Percentiles rank a stretch among this genome's conserved stretches.
Conservation (phyloP, 2,329 filamentous ascomycete genomes). For the Ceratocystis ficicola region DNA sequence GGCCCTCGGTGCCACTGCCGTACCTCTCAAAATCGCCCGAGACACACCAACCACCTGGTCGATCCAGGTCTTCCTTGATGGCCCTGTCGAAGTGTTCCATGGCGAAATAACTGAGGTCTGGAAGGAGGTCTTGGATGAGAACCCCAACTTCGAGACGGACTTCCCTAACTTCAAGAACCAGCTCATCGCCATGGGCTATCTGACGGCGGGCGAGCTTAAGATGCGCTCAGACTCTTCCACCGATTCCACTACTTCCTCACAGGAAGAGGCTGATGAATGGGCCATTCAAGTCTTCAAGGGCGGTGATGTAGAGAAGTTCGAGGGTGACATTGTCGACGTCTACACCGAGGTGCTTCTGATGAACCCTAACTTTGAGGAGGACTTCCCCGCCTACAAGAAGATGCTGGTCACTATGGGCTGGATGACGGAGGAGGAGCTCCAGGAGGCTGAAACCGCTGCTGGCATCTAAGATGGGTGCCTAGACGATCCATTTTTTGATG, state of each 20-base stretch:
- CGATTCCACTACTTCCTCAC: neutral
- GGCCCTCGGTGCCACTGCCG: constrained; percentile 20
- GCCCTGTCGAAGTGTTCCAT: constrained; percentile 10
- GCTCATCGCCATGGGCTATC: constrained; percentile 16
- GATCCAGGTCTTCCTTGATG: constrained; percentile 14
- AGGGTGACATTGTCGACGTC: constrained; percentile 12
- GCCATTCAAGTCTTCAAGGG: constrained; percentile 11
- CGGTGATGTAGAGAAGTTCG: neutral
- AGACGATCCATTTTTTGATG: neutral
- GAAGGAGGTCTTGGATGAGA: constrained; percentile 12
- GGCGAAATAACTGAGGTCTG: constrained; percentile 15
- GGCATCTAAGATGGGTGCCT: neutral
- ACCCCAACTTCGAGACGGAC: constrained; percentile 18
- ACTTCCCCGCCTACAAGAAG: constrained; percentile 20
- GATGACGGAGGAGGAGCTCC: constrained; percentile 13
- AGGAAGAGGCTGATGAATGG: neutral
- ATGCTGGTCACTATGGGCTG: constrained; percentile 19
- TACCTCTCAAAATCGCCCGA: neutral
- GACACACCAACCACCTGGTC: constrained; percentile 15
- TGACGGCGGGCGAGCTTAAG: neutral
- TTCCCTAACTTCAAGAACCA: constrained; percentile 20
- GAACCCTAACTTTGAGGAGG: constrained; percentile 17
- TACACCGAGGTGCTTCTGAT: constrained; percentile 8
- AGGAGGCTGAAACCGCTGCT: constrained; percentile 3
- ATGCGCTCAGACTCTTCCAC: neutral